Evolutionary conservation across 2,329 filamentous ascomycete genomes (phyloP).

Genomic region (Talaromyces marneffei): DNA sequence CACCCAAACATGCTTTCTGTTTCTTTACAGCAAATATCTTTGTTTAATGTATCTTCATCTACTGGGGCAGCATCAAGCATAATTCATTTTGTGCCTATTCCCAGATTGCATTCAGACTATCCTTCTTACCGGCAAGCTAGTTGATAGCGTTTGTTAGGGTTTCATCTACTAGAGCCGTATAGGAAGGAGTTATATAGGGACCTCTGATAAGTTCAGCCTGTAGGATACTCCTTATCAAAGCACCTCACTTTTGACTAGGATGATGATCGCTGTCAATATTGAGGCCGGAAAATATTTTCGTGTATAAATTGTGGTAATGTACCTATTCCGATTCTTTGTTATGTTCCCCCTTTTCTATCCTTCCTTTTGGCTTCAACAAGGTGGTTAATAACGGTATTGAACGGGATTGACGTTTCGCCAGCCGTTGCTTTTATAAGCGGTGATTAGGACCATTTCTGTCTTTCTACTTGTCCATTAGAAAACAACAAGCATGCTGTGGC

Average conservation of each 20-base stretch:
- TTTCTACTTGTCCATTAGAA: neutral
- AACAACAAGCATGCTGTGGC: neutral
- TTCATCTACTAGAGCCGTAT: conserved; percentile 2
- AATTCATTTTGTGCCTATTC: neutral
- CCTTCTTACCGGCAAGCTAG: neutral
- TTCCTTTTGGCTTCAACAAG: neutral
- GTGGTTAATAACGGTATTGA: neutral
- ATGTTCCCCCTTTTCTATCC: neutral
- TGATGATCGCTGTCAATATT: neutral
- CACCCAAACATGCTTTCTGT: neutral
- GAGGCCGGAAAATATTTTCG: neutral
- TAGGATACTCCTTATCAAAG: neutral
- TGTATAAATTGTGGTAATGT: neutral
- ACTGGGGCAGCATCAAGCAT: neutral
- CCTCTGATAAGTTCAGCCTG: neutral
- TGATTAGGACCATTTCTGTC: neutral
- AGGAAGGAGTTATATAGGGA: conserved; percentile 29
- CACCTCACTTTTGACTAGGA: neutral
- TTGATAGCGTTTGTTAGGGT: neutral
- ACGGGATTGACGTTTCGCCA: neutral
- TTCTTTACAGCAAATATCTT: neutral
- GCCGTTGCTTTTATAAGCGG: neutral
- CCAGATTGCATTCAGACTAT: neutral
- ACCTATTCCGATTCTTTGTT: neutral
- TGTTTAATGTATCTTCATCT: neutral